Evolutionary conservation across 495 filamentous ascomycete genomes (phyloP).

Genomic region (Xylaria curta): DNA sequence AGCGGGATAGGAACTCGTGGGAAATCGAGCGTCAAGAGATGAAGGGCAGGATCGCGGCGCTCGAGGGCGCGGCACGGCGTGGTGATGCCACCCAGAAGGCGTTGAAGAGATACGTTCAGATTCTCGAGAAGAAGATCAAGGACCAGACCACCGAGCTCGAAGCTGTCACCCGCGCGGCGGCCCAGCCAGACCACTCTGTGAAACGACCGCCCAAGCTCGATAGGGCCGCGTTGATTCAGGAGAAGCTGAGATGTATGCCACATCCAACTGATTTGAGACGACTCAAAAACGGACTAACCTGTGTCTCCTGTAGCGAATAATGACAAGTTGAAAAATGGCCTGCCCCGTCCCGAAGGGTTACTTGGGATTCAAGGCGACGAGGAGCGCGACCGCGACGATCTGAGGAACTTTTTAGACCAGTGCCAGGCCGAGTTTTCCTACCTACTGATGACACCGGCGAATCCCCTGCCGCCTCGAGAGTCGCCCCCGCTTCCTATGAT

Average conservation of each 20-base stretch:
- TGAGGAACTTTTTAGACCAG: conserved; percentile 67
- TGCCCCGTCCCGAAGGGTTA: conserved; percentile 38
- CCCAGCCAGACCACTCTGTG: conserved; percentile 41
- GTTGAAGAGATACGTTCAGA: conserved; percentile 83
- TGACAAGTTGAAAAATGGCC: conserved; percentile 36
- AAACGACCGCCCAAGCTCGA: conserved; percentile 51
- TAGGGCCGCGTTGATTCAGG: conserved; percentile 52
- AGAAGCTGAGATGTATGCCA: conserved; percentile 52
- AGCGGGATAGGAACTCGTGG: conserved; percentile 97
- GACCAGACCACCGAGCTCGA: conserved; percentile 62
- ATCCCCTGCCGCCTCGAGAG: conserved; percentile 64
- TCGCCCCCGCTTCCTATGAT: conserved; percentile 56
- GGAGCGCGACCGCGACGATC: conserved; percentile 60
- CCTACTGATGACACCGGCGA: conserved; percentile 67
- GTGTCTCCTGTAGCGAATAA: conserved; percentile 27
- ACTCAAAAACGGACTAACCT: conserved; percentile 24
- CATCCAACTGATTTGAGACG: not conserved
- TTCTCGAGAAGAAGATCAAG: conserved; percentile 89
- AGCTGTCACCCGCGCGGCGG: conserved; percentile 33
- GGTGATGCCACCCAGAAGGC: conserved; percentile 86
- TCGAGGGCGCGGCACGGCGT: conserved; percentile 87
- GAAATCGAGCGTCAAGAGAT: conserved; percentile 99
- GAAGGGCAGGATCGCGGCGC: conserved; percentile 95
- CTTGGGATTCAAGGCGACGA: conserved; percentile 50
- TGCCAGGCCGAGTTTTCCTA: conserved; percentile 70